Evolutionary conservation across 2,329 filamentous ascomycete species (phyloP), one percentile per base, ranked within the genome.

Genomic region (Sphaerulina vaccinii): DNA sequence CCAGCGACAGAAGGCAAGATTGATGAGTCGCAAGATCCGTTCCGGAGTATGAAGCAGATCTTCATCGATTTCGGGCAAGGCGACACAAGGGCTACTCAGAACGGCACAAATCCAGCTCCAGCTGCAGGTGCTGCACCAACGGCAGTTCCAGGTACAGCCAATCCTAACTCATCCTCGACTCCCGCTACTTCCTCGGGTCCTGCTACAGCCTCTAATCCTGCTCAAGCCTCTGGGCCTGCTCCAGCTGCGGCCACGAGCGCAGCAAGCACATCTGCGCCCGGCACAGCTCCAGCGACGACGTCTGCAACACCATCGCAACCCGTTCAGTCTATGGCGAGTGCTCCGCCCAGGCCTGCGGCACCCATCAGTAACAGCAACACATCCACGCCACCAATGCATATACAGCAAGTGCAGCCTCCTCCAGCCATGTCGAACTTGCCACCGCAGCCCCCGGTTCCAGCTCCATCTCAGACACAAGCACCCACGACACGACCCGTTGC

Each of bases 11-110:
- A 49, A 40, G 45, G 45, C 15, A 38, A 45, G 19, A 27, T 54
- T 10, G 51, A 54, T 27, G 29, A 38, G 15, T 45, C 36, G 24
- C 23, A 41, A 13, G 51, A 54, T 33, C 51, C 51, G 24, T 54
- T 37, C 51, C 49, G 44, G 35, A 49, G 39, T 18, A 33, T 54
- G n/a, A 40, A 49, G 23, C 22, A 48, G 23, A 54, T 54, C 13
- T 49, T 49, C 45, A 49, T 49, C 19, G 36, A 33, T 3, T 49
- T 40, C 32, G 45, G 45, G 19, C 45, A 49, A 15, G 45, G 45
- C 11, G 45, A 49, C 18, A 49, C 45, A 1, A 29, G 45, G 27
- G 37, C 10, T 9, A 40, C 45, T 8, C 45, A 49, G 36, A 49
- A 35, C 21, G 24, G 36, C 23, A 40, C 36, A 22, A 18, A 32